Percentiles rank a stretch among this genome's conserved stretches.
These are phyloP conservation scores for Citrus sp. DNA, from an alignment of 345 rosid genomes.

Conservation along the genomic window DNA sequence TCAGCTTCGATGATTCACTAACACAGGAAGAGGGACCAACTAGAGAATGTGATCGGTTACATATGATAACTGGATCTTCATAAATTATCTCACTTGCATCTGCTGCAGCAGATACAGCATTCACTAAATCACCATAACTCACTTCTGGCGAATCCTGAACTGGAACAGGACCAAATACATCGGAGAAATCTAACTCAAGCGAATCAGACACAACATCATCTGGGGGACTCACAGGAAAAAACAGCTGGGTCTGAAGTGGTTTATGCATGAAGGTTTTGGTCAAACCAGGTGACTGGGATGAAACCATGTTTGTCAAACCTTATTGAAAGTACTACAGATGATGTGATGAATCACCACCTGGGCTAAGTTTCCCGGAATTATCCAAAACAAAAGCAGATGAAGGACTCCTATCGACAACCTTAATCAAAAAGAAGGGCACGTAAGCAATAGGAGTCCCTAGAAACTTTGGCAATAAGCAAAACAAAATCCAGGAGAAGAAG, in stretches of 20 bases:
- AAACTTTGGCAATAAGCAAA: constrained; percentile 71
- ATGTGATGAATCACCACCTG: constrained; percentile 12
- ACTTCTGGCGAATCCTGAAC: constrained; percentile 32
- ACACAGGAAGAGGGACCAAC: constrained; percentile 78
- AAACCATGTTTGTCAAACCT: constrained; percentile 44
- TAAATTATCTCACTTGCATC: constrained; percentile 43
- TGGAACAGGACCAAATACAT: constrained; percentile 68
- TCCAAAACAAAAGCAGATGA: constrained; percentile 15
- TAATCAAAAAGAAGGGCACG: constrained; percentile 49
- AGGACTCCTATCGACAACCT: constrained; percentile 45
- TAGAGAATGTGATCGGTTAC: constrained; percentile 81
- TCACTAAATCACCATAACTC: constrained; percentile 25
- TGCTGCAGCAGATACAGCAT: constrained; percentile 22
- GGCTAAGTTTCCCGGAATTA: constrained; percentile 17
- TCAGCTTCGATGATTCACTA: constrained; percentile 58
- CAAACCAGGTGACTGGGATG: constrained; percentile 40
- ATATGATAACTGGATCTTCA: constrained; percentile 67
- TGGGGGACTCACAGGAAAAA: constrained; percentile 36
- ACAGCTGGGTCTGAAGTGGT: constrained; percentile 31
- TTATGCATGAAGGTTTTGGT: constrained; percentile 25
- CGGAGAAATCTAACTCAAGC: constrained; percentile 66
- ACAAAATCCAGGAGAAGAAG: constrained; percentile 73
- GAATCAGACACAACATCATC: constrained; percentile 43
- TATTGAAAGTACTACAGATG: constrained; percentile 11
- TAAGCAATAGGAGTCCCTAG: constrained; percentile 47